Conservation (phyloP, 305 asterid genomes). For the Plantago coronopus region DNA sequence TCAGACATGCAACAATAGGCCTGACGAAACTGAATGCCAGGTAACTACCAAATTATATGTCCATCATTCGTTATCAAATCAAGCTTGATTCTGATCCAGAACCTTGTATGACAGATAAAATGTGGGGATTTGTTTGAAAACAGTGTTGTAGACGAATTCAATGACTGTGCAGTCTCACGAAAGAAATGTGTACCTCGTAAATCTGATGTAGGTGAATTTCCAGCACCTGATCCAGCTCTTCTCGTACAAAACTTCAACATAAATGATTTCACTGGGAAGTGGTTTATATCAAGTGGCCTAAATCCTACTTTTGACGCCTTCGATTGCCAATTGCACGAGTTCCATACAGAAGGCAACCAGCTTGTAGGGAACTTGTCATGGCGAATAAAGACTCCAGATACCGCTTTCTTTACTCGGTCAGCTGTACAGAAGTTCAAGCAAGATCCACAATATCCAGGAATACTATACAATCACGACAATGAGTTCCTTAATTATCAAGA, state of each 20-base stretch:
- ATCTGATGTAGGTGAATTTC: slow-evolving; percentile 94
- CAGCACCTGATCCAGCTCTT: slow-evolving; percentile 67
- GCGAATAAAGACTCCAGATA: slow-evolving; percentile 82
- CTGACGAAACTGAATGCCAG: slow-evolving; percentile 98
- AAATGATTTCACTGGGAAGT: slow-evolving; percentile 77
- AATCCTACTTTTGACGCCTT: slow-evolving; percentile 87
- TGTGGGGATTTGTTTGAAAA: slow-evolving; percentile 93
- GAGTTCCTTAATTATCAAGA: slow-evolving; percentile 96
- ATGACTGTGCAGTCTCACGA: slow-evolving; percentile 89
- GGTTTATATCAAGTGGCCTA: slow-evolving; percentile 81
- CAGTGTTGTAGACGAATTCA: slow-evolving; percentile 83
- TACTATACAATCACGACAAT: slow-evolving; percentile 84
- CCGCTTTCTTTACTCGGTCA: slow-evolving; percentile 79
- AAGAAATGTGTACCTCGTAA: slow-evolving; percentile 97
- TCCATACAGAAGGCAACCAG: slow-evolving; percentile 62
- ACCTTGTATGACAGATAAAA: slow-evolving; percentile 54
- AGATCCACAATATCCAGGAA: slow-evolving; percentile 84
- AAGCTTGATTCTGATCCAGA: slow-evolving; percentile 10
- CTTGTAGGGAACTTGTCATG: slow-evolving; percentile 75
- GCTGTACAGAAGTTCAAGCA: slow-evolving; percentile 76
- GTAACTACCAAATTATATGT: slow-evolving; percentile 30
- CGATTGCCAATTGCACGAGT: slow-evolving; percentile 90
- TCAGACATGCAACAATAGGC: slow-evolving; percentile 89
- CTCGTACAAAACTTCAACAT: slow-evolving; percentile 70
- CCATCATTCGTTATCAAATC: neutral